phyloP scores from a whole-genome alignment of 2,329 filamentous ascomycete species.

The Lizonia empirigonia region DNA sequence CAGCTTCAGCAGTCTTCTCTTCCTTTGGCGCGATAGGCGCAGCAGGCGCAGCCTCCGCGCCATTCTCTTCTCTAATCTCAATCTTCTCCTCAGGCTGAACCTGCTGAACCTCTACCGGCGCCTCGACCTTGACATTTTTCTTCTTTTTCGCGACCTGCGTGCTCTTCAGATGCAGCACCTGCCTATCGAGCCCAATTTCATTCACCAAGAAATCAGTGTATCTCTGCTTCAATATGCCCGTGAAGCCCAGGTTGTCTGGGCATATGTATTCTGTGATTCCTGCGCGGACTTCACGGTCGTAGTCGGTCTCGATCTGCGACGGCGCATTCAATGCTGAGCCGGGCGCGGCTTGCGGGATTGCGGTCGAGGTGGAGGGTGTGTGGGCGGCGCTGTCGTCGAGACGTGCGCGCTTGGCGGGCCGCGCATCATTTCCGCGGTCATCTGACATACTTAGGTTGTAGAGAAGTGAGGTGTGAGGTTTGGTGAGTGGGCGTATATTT shows the following conservation, averaged over 20 bases:
- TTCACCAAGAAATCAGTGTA: slow-evolving; percentile 95
- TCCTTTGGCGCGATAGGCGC: slow-evolving; percentile 23
- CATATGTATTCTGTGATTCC: slow-evolving; percentile 71
- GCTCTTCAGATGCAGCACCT: slow-evolving; percentile 73
- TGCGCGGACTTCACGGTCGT: slow-evolving; percentile 51
- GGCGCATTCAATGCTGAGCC: slow-evolving; percentile 17
- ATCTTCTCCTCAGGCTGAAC: slow-evolving; percentile 27
- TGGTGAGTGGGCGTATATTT: slow-evolving; percentile 1
- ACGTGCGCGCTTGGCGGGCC: slow-evolving; percentile 43
- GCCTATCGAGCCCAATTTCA: slow-evolving; percentile 77
- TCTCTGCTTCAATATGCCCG: slow-evolving; percentile 70
- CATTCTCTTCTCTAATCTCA: slow-evolving; percentile 26
- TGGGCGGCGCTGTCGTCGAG: slow-evolving; percentile 30
- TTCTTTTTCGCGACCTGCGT: slow-evolving; percentile 40
- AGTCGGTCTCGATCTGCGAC: slow-evolving; percentile 32
- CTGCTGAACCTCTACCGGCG: slow-evolving; percentile 1
- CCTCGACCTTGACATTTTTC: slow-evolving; percentile 11
- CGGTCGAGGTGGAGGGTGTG: slow-evolving; percentile 17
- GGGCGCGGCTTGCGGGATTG: slow-evolving; percentile 19
- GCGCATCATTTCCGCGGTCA: slow-evolving; percentile 21
- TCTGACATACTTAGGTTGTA: slow-evolving; percentile 21
- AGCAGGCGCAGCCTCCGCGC: slow-evolving; percentile 21
- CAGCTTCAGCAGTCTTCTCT: slow-evolving; percentile 30
- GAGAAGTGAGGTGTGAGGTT: slow-evolving; percentile 1
- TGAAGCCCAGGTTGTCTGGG: slow-evolving; percentile 62